Percentiles rank a stretch among this genome's conserved stretches.
Evolutionary conservation across 345 rosid genomes (phyloP).

Genomic region (Eucalyptus polyanthemos): DNA sequence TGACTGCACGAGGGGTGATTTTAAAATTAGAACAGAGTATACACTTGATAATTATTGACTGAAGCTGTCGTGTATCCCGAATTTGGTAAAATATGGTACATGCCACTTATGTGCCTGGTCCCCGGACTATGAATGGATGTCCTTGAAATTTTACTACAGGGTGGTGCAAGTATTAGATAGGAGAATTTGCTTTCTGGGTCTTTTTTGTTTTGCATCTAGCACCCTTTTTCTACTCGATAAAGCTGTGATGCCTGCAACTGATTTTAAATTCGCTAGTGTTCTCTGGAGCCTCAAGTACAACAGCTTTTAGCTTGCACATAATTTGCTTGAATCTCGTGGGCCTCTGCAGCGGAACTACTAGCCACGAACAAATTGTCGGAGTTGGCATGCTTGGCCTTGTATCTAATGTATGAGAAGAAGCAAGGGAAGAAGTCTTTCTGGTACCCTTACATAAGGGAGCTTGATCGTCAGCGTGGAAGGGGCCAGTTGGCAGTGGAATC

Average conservation of each 20-base stretch:
- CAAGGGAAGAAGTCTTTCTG: constrained; percentile 91
- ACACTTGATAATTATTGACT: not conserved
- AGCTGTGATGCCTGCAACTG: not conserved
- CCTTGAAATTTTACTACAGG: not conserved
- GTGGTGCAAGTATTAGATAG: not conserved
- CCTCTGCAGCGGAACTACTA: constrained; percentile 64
- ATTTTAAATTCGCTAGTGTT: not conserved
- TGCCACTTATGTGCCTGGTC: not conserved
- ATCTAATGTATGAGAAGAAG: constrained; percentile 97
- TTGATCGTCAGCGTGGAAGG: constrained; percentile 95
- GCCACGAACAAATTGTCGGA: constrained; percentile 89
- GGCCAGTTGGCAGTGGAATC: constrained; percentile 94
- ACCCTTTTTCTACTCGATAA: not conserved
- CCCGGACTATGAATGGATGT: not conserved
- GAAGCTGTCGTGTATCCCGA: not conserved
- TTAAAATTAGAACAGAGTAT: not conserved
- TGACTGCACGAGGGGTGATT: not conserved
- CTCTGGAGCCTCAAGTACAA: not conserved
- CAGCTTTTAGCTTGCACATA: not conserved
- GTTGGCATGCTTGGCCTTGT: constrained; percentile 87
- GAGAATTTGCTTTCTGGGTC: not conserved
- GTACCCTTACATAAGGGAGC: constrained; percentile 94
- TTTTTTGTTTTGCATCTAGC: not conserved
- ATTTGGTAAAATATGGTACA: not conserved
- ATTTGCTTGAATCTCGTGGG: not conserved